Base-by-base conservation (phyloP, 2,329 filamentous ascomycete species). In the Penicillium sclerotigenum region DNA sequence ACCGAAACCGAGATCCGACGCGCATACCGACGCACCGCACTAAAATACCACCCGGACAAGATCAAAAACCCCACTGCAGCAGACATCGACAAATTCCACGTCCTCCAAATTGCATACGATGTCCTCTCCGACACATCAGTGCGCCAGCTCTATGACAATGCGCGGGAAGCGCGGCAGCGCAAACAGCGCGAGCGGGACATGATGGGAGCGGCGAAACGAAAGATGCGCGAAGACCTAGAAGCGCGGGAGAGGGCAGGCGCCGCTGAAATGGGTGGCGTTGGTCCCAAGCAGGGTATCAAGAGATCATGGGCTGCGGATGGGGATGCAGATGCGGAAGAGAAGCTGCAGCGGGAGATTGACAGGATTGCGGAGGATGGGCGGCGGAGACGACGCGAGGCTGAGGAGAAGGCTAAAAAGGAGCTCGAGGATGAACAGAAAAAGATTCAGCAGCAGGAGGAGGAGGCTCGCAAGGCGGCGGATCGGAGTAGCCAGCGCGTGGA, bases 31-130 rank as follows among this genome's bases (percentile, higher is more conserved):
- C 89, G 90, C 66, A 87, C 87, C 29, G 91, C 91, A 4, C 80
- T 96, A n/a, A 91, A 90, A 68, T 91, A 92, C 78, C 93, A 97
- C 73, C 93, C 93, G 1, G 93, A 97, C 81, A 96, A 97, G 77
- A 87, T 92, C 53, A 84, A 87, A 60, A 85, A 83, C 50, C 78
- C 81, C 36, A 90, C 88, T 4, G 74, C 77, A 5, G 76, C 77
- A 65, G 90, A 94, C 63, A 81, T 90, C 43, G 86, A 87, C 54
- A 89, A 89, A 68, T 97, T 95, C 79, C 89, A 96, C 73, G 80
- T 89, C 1, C 86, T 96, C 56, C 89, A 91, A 68, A 88, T 89
- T 59, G 92, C 91, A n/a, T 86, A 90, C 70, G 91, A 95, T 74
- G 84, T 97, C 2, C 83, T 97, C 3, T 83, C 85, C 28, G 87